These are phyloP conservation scores for Zymoseptoria ardabiliae DNA, from an alignment of 2,329 filamentous ascomycete genomes.

Conservation along the genomic window DNA sequence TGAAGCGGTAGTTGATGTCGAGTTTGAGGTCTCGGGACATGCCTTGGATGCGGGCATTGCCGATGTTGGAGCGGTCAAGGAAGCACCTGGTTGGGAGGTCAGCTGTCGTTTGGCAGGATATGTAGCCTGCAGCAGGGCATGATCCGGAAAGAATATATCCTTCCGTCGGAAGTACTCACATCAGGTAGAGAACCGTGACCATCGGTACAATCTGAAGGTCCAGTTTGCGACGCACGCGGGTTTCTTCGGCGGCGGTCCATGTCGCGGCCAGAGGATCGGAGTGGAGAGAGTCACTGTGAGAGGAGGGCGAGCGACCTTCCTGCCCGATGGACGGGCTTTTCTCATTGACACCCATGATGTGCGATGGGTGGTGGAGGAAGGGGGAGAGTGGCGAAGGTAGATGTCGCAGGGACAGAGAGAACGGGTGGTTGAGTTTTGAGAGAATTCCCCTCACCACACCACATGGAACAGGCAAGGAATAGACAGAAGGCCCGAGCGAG, in stretches of 20 bases:
- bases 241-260: slow-evolving; percentile 25
- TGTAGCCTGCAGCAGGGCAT: slow-evolving; percentile 12
- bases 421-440: neutral
- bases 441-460: neutral
- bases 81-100: slow-evolving; percentile 28
- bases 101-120: slow-evolving; percentile 26
- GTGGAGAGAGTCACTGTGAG: neutral
- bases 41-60: slow-evolving; percentile 1
- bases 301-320: neutral
- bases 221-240: slow-evolving; percentile 46
- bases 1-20: slow-evolving; percentile 25
- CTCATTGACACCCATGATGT: neutral
- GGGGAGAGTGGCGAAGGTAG: neutral
- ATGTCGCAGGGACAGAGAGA: neutral
- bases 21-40: slow-evolving; percentile 35
- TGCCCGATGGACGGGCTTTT: neutral
- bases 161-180: slow-evolving; percentile 38
- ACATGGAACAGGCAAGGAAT: neutral
- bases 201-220: slow-evolving; percentile 53
- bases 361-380: neutral
- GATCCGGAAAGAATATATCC: too few species aligned
- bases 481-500: neutral
- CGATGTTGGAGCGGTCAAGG: slow-evolving; percentile 12
- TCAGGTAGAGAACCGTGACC: slow-evolving; percentile 52
- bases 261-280: slow-evolving; percentile 1